These are phyloP conservation scores for Colletotrichum orbiculare DNA, from an alignment of 2,329 filamentous ascomycete genomes.

Conservation along the genomic window DNA sequence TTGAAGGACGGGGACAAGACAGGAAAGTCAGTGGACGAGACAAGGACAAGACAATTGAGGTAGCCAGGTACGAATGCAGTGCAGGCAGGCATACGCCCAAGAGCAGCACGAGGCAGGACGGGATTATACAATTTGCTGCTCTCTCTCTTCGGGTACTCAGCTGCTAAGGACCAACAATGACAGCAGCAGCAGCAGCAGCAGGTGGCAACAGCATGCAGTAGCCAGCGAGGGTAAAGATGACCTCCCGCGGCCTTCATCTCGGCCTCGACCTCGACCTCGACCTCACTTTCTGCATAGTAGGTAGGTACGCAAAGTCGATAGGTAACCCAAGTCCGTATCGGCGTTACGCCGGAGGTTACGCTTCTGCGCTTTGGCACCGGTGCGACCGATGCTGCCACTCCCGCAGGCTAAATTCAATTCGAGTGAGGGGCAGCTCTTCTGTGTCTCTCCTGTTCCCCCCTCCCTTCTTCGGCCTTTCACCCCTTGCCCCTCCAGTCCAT, in stretches of 20 bases:
- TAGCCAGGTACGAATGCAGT: background rate
- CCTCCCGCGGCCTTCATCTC: too few species aligned
- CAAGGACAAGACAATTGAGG: conserved; percentile 11
- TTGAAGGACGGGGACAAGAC: conserved; percentile 25
- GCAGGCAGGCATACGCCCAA: background rate
- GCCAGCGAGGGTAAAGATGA: too few species aligned
- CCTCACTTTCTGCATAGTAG: too few species aligned
- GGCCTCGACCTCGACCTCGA: too few species aligned
- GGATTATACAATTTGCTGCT: conserved; percentile 30
- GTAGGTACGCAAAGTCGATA: too few species aligned
- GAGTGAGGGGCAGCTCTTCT: conserved; percentile 14
- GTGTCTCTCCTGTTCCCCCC: too few species aligned
- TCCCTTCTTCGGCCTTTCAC: too few species aligned
- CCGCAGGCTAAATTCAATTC: background rate
- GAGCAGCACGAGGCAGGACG: conserved; percentile 26
- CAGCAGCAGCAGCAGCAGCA: background rate
- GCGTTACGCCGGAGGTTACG: background rate
- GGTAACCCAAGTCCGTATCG: background rate
- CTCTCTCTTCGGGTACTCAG: background rate
- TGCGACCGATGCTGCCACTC: conserved; percentile 5
- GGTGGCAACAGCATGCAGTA: background rate
- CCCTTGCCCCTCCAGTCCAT: too few species aligned
- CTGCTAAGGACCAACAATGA: background rate
- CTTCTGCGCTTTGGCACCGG: too few species aligned
- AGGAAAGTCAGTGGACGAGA: background rate